phyloP scores from a whole-genome alignment of 2,329 filamentous ascomycete genomes.

The Trichoderma sp. region DNA sequence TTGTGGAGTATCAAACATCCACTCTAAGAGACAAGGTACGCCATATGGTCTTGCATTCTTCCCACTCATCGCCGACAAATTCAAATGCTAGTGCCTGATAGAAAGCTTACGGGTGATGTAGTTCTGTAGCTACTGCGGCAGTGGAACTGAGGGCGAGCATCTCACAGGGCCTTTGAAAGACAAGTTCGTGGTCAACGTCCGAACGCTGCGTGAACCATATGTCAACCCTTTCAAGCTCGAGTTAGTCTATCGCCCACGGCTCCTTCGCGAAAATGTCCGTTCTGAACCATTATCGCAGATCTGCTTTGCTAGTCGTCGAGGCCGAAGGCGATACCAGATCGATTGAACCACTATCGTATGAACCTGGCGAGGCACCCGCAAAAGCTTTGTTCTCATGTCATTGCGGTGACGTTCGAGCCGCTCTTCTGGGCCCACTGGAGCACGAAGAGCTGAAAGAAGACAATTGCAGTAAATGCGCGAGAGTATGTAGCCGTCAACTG shows the following conservation, averaged over 20 bases:
- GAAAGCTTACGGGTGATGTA: conserved; percentile 3
- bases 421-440: conserved; percentile 38
- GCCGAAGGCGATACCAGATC: not conserved
- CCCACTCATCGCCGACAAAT: not conserved
- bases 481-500: conserved; percentile 30
- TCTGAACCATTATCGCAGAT: not conserved
- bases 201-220: conserved; percentile 31
- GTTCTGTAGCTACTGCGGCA: conserved; percentile 39
- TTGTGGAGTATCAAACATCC: conserved; percentile 18
- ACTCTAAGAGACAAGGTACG: conserved; percentile 31
- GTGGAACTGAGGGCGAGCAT: conserved; percentile 35
- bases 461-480: conserved; percentile 42
- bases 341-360: too few relatives aligned
- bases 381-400: conserved; percentile 35
- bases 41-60: not conserved
- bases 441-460: conserved; percentile 47
- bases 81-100: not conserved
- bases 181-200: conserved; percentile 34
- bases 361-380: conserved; percentile 1
- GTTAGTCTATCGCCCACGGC: conserved; percentile 20
- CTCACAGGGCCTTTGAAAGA: conserved; percentile 31
- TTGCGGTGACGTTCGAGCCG: conserved; percentile 35
- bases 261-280: not conserved
- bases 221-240: conserved; percentile 35
- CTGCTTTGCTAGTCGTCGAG: not conserved